These are phyloP conservation scores for Gossypium raimondii DNA, from an alignment of 345 rosid genomes.

Conservation along the genomic window DNA sequence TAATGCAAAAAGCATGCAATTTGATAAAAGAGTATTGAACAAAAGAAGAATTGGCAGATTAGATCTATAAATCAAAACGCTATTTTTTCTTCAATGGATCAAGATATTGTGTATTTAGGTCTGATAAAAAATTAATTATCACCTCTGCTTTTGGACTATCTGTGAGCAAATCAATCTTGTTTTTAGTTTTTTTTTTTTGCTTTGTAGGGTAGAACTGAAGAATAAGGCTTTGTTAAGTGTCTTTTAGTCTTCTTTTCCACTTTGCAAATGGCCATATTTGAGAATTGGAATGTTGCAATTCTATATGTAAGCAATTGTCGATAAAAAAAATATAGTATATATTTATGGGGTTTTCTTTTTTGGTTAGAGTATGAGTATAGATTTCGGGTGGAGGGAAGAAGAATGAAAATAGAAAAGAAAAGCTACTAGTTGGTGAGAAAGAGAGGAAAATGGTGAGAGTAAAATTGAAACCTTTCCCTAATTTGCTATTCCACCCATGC, in stretches of 20 bases:
- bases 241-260: constrained; percentile 21
- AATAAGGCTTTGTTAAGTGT: constrained; percentile 26
- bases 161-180: constrained; percentile 20
- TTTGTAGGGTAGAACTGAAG: constrained; percentile 32
- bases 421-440: too few species aligned
- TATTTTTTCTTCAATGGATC: too few species aligned
- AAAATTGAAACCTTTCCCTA: too few species aligned
- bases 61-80: too few species aligned
- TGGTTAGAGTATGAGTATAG: too few species aligned
- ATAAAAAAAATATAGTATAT: constrained; percentile 12
- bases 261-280: constrained; percentile 17
- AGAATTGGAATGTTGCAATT: constrained; percentile 26
- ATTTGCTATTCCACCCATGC: too few species aligned
- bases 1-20: too few species aligned
- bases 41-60: too few species aligned
- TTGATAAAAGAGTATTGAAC: too few species aligned
- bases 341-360: constrained; percentile 1
- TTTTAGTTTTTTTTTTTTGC: not conserved
- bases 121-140: constrained; percentile 27
- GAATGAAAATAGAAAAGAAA: too few species aligned
- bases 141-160: constrained; percentile 21
- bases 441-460: too few species aligned
- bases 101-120: constrained; percentile 21
- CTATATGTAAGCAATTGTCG: constrained; percentile 25
- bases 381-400: too few species aligned